Percentiles rank a stretch among this genome's conserved stretches.
phyloP scores from a whole-genome alignment of 2,329 filamentous ascomycete genomes.

The Cryoendolithus antarcticus region DNA sequence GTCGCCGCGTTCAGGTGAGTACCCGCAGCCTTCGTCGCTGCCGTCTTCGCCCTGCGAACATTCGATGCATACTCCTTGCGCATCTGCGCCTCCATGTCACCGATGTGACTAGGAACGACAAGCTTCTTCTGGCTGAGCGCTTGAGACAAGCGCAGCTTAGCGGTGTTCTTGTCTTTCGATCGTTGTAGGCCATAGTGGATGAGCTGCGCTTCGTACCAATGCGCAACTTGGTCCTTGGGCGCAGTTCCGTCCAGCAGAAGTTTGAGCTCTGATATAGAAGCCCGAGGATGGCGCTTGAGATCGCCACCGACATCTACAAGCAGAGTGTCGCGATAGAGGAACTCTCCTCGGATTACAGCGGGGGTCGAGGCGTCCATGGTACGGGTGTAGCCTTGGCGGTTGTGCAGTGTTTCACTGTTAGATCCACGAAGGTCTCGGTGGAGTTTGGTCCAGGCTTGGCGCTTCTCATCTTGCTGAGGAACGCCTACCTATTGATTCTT shows the following conservation, averaged over 20 bases:
- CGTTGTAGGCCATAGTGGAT: constrained; percentile 48
- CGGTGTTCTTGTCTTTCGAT: constrained; percentile 46
- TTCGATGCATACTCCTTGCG: constrained; percentile 46
- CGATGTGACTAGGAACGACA: constrained; percentile 37
- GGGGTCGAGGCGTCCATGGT: constrained; percentile 8
- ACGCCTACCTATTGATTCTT: too few relatives aligned
- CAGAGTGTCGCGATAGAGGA: constrained; percentile 18
- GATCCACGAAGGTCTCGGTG: too few relatives aligned
- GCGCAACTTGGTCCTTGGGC: constrained; percentile 39
- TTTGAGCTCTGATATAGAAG: constrained; percentile 14
- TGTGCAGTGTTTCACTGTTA: background rate
- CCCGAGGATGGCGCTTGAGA: constrained; percentile 18
- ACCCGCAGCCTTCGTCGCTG: constrained; percentile 1
- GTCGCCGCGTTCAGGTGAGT: too few relatives aligned
- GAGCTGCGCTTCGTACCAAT: constrained; percentile 52
- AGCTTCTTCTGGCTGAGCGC: constrained; percentile 40
- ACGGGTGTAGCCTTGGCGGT: background rate
- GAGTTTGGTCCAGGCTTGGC: too few relatives aligned
- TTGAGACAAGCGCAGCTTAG: constrained; percentile 47
- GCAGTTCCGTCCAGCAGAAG: constrained; percentile 12
- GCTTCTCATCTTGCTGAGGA: too few relatives aligned
- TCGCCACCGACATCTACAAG: constrained; percentile 18
- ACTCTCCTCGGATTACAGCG: constrained; percentile 16
- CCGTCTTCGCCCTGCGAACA: constrained; percentile 35
- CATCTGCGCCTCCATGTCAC: constrained; percentile 40